These are phyloP conservation scores for Raffaelea arxii DNA, from an alignment of 2,329 filamentous ascomycete species.

Conservation along the genomic window DNA sequence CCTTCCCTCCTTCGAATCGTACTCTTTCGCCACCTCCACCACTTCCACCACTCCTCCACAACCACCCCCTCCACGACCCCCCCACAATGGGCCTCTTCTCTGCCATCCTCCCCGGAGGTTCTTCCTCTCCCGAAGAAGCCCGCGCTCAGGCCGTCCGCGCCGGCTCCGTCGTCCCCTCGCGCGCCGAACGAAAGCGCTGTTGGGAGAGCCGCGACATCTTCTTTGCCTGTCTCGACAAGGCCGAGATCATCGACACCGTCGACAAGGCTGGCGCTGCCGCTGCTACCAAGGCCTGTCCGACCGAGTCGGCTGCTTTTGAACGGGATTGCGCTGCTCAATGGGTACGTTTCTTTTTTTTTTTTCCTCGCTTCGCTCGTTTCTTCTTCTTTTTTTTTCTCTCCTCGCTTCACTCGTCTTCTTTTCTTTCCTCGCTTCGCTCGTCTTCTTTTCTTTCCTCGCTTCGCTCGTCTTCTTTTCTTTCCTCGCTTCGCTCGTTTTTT, in stretches of 20 bases:
- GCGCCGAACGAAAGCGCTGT: slow-evolving; percentile 71
- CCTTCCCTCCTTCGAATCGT: not conserved
- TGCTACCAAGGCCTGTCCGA: slow-evolving; percentile 28
- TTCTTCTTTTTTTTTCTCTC: too few relatives aligned
- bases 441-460: too few relatives aligned
- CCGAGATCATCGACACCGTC: slow-evolving; percentile 64
- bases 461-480: too few relatives aligned
- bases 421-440: slow-evolving; percentile 1
- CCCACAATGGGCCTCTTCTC: slow-evolving; percentile 41
- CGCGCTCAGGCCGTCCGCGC: slow-evolving; percentile 44
- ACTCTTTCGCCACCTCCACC: not conserved
- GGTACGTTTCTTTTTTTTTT: slow-evolving; percentile 47
- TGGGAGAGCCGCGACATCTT: slow-evolving; percentile 85
- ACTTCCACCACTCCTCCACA: not conserved
- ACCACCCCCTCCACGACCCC: not conserved
- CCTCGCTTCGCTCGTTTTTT: not conserved
- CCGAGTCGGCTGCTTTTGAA: slow-evolving; percentile 54
- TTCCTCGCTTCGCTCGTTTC: too few relatives aligned
- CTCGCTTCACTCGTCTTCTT: too few relatives aligned
- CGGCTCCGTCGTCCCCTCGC: slow-evolving; percentile 67
- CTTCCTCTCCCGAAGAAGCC: slow-evolving; percentile 31
- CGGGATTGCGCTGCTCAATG: slow-evolving; percentile 80
- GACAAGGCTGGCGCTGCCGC: slow-evolving; percentile 31
- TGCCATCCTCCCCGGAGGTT: slow-evolving; percentile 15
- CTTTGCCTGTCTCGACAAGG: slow-evolving; percentile 76